Base-by-base conservation (phyloP, 371 early-diverging fungal genomes). In the Mycotypha africana region DNA sequence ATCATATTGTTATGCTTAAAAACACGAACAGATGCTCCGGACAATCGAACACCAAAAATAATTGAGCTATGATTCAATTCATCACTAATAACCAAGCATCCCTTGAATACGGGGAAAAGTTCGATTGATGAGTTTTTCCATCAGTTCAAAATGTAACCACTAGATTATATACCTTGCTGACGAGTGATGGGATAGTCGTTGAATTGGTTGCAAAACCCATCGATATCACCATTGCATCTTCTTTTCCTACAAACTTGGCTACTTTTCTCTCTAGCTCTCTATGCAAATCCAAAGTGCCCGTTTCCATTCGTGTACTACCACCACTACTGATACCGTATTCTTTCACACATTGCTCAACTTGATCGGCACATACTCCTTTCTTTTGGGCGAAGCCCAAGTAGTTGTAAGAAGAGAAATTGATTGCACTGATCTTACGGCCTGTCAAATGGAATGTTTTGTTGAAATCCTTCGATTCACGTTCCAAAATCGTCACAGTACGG, bases 401-500 rank as follows among this genome's bases (percentile, higher is more conserved):
- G 67, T 99, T 99, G 78, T 99, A 99, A 4, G 98, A 97, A 16
- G 95, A 92, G 56, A 99, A 74, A 61, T 99, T 99, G 53, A 97
- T 82, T 17, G 82, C 80, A 51, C 87, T 82, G 22, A 67, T 79
- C 38, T 70, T 82, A 28, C 65, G 80, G 28, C 98, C 99, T 24
- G 96, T 96, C 51, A 92, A 53, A 52, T 44, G 47, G 20, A 53
- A 58, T 42, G 58, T 53, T 28, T 43, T 22, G 33, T 58, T 58
- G 10, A 53, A 53, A 35, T 58, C 58, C 16, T 58, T 53, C 14
- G 58, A 58, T 22, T 58, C 53, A 46, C 58, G 45, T 35, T 58
- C 58, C 22, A 58, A 38, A n/a, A 58, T 53, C 2, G 48, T 58
- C 16, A 58, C 25, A 28, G 36, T 53, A 53, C 58, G 48, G 17